Conservation (phyloP, 2,329 filamentous ascomycete species). For the Talaromyces sp. region DNA sequence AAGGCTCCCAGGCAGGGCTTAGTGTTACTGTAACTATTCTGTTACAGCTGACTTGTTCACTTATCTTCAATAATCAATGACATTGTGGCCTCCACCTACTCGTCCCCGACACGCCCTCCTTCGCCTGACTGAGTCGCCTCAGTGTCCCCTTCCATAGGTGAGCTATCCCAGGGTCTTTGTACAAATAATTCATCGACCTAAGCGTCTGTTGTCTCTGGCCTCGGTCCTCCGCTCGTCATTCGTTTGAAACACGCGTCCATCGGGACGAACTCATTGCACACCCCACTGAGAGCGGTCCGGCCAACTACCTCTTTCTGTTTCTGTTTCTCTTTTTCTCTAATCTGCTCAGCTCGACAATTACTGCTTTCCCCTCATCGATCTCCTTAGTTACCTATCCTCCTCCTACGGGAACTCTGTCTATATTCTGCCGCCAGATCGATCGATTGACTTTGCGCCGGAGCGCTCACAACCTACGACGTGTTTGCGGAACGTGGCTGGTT, state of each 20-base stretch:
- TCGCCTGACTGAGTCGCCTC: background rate
- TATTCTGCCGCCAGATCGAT: background rate
- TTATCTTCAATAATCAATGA: background rate
- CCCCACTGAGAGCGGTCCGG: background rate
- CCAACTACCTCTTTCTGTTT: background rate
- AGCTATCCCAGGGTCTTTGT: background rate
- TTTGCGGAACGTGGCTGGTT: constrained; percentile 21
- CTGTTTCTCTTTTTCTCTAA: background rate
- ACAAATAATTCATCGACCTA: background rate
- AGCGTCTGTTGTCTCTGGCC: background rate
- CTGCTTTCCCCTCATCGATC: background rate
- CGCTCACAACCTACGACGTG: background rate
- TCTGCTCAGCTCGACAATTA: background rate
- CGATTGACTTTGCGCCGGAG: background rate
- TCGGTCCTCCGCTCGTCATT: constrained; percentile 16
- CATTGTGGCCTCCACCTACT: background rate
- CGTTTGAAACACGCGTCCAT: constrained; percentile 22
- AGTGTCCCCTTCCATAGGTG: background rate
- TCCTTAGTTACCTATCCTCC: background rate
- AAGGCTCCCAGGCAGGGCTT: background rate
- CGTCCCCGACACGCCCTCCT: background rate
- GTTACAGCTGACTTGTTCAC: constrained; percentile 3
- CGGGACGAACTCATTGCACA: constrained; percentile 11
- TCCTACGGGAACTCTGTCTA: background rate
- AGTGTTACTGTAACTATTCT: no score